Evolutionary conservation across 148 eudicot species (phyloP), one percentile per base, ranked within the genome.

Genomic region (Rhododendron molle): DNA sequence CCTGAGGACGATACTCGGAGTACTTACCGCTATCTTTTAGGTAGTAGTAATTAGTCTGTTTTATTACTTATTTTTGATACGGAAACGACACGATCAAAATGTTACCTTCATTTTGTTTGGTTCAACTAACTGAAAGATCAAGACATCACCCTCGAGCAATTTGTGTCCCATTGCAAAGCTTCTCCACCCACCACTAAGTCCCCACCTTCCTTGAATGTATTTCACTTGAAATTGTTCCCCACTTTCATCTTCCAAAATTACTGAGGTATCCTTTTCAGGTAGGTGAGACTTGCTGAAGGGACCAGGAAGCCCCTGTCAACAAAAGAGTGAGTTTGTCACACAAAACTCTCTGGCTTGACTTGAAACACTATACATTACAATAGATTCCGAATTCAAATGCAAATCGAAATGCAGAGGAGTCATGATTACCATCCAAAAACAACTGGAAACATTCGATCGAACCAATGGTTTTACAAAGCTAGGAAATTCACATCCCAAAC

Each of bases 121-220:
- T 72, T 80, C 88, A 12, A 91, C 85, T 34, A 94, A 69, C 71
- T 91, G 94, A 85, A 92, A 94, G 85, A 94, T 76, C 83, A 90
- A 79, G 81, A 84, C 90, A 87, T 94, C 96, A 62, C 94, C 98
- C 79, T 76, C 90, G 20, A 90, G 84, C 83, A 94, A 87, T 62
- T 91, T 88, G 84, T 91, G 91, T 26, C 84, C 86, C 62, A 78
- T 62, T 60, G 92, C 91, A 88, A 93, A 93, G 86, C 78, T 87
- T 83, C 86, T 91, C 96, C 95, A 93, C 30, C 98, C 98, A 28
- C 84, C 95, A 85, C 95, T 91, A 54, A 93, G 92, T 87, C 86
- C 94, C 8, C 78, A 13, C 85, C 74, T 83, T 71, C 89, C 85
- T 7, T 91, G 84, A 85, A 92, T 84, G 84, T 86, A 94, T 86